Evolutionary conservation across 1,284 basidiomycete species (phyloP), one percentile per base, ranked within the genome.

Genomic region (Ganoderma boninense): DNA sequence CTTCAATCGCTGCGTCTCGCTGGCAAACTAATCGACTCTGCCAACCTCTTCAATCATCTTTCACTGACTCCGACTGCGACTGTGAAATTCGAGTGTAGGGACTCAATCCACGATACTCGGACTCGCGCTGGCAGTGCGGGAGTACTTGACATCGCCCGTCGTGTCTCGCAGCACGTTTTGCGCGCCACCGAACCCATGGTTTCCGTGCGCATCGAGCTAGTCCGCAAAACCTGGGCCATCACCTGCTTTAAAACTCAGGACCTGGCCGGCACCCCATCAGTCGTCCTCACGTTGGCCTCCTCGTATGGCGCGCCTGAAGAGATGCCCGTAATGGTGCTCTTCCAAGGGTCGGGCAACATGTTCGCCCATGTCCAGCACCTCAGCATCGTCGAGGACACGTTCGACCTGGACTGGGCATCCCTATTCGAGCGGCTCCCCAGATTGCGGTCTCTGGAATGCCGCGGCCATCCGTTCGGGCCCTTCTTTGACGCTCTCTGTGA

Each of bases 341-440:
- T 56, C 5, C 52, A 42, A 10, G 35, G 26, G 26, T 35, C 64
- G 8, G 38, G 23, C 43, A 32, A 26, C 52, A 23, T 65, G 35
- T 65, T 65, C 64, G 52, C 64, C 18, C 52, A 40, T 16, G 52
- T 65, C 14, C 52, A 57, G 11, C 18, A 29, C 14, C 52, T 65
- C 11, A 23, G 38, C 11, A n/a, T 65, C 40, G n/a, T 26, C 16
- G 64, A 40, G 20, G 35, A 26, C 7, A 43, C 35, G 23, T 43
- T 59, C n/a, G n/a, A n/a, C 54, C 10, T 43, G 8, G 23, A 20
- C 14, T 65, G 64, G 64, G 26, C 64, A 8, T 23, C 20, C 46
- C 26, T 59, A 14, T 46, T 65, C 40, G 13, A 26, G 2, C 54
- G 40, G 4, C 42, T 65, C 26, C 54, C 54, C 13, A 32, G 8